Conservation (phyloP, 2,329 filamentous ascomycete species). For the Torrubiella hemipterigena region DNA sequence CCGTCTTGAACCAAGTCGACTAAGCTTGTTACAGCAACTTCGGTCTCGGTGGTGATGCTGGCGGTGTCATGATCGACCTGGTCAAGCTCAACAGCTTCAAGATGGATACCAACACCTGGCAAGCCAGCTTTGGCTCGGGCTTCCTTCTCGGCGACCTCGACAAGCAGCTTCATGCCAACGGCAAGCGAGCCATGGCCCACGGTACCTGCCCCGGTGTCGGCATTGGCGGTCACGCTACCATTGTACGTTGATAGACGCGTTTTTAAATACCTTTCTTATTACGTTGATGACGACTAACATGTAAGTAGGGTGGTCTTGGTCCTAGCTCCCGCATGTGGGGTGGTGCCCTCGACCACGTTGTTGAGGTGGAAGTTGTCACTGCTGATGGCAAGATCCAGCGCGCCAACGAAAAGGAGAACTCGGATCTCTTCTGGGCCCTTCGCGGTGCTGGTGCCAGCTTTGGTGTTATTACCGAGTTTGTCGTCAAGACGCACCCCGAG, state of each 20-base stretch:
- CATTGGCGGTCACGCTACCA: conserved; percentile 45
- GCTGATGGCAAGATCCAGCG: conserved; percentile 38
- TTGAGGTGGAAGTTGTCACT: conserved; percentile 44
- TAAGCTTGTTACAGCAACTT: conserved; percentile 17
- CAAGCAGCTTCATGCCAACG: conserved; percentile 33
- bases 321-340: conserved; percentile 50
- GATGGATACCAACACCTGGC: conserved; percentile 39
- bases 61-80: conserved; percentile 42
- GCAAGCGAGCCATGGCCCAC: conserved; percentile 45
- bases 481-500: conserved; percentile 41
- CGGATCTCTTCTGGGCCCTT: conserved; percentile 44
- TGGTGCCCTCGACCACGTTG: conserved; percentile 39
- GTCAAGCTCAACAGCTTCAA: conserved; percentile 37
- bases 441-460: conserved; percentile 45
- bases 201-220: conserved; percentile 48
- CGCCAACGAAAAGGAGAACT: conserved; percentile 33
- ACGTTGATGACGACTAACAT: background rate
- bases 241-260: conserved; percentile 23
- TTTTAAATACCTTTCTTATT: background rate
- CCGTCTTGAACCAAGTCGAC: background rate
- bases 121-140: conserved; percentile 43
- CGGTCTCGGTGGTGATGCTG: conserved; percentile 36
- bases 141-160: conserved; percentile 39
- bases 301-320: conserved; percentile 39
- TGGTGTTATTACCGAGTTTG: conserved; percentile 45